Conservation (phyloP, 768 basidiomycete genomes). For the Boletus rufocinnamomeus region DNA sequence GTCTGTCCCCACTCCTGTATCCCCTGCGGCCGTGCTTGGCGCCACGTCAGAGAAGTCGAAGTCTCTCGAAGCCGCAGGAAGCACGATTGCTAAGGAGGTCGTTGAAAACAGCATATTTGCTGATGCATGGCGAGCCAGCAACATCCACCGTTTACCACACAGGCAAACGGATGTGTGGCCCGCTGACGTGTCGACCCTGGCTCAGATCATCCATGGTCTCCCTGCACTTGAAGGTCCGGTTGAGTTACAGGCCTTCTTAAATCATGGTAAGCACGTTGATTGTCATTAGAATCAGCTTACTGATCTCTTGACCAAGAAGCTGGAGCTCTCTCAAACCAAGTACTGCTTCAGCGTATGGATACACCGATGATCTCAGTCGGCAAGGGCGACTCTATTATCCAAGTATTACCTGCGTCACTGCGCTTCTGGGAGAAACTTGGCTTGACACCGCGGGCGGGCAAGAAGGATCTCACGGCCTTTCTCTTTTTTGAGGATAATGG, state of each 20-base stretch:
- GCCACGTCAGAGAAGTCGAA: slow-evolving; percentile 65
- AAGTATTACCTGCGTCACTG: slow-evolving; percentile 67
- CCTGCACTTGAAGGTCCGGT: slow-evolving; percentile 42
- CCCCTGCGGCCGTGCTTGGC: slow-evolving; percentile 71
- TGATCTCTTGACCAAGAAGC: slow-evolving; percentile 6
- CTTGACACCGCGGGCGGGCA: slow-evolving; percentile 65
- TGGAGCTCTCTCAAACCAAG: slow-evolving; percentile 4
- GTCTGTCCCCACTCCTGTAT: slow-evolving; percentile 83
- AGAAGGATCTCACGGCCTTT: slow-evolving; percentile 69
- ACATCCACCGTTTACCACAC: slow-evolving; percentile 17
- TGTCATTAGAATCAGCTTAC: background rate
- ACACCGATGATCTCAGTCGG: slow-evolving; percentile 64
- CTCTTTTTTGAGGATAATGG: slow-evolving; percentile 67
- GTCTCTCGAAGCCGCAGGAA: slow-evolving; percentile 66
- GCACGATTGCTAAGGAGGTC: slow-evolving; percentile 62
- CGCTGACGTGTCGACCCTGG: slow-evolving; percentile 51
- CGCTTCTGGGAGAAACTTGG: slow-evolving; percentile 89
- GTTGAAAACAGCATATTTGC: slow-evolving; percentile 76
- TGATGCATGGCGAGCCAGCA: slow-evolving; percentile 59
- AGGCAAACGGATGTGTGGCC: slow-evolving; percentile 52
- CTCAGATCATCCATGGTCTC: slow-evolving; percentile 39
- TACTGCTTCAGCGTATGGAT: slow-evolving; percentile 39
- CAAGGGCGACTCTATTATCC: slow-evolving; percentile 69
- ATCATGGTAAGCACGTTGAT: slow-evolving; percentile 31
- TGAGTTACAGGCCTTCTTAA: slow-evolving; percentile 47